Evolutionary conservation across 1,284 basidiomycete species (phyloP).

Genomic region (Lentinula novae-zelandiae): DNA sequence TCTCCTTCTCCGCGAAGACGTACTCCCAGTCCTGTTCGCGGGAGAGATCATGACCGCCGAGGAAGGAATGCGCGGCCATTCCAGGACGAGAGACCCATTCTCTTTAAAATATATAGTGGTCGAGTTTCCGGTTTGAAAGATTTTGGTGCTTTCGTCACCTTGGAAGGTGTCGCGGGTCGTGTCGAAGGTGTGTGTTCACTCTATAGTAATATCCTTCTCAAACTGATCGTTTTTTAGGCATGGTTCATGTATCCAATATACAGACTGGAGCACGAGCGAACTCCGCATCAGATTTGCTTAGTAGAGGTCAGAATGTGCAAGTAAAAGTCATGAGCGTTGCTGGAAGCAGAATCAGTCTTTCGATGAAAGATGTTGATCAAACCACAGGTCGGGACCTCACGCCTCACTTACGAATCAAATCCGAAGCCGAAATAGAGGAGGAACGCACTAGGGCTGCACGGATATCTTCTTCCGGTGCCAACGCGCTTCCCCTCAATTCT

Average conservation of each 20-base stretch:
- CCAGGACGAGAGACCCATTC: constrained; percentile 79
- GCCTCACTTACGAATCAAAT: constrained; percentile 91
- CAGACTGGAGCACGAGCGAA: constrained; percentile 82
- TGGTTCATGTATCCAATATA: constrained; percentile 95
- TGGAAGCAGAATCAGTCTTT: constrained; percentile 77
- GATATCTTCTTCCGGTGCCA: constrained; percentile 59
- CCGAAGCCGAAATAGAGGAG: constrained; percentile 88
- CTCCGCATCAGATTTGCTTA: constrained; percentile 83
- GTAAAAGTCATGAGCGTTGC: constrained; percentile 96
- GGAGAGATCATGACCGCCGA: constrained; percentile 41
- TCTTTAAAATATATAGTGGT: constrained; percentile 95
- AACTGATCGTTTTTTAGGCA: constrained; percentile 48
- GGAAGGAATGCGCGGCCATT: constrained; percentile 33
- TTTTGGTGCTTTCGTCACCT: constrained; percentile 90
- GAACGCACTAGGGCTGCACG: constrained; percentile 61
- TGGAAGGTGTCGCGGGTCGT: constrained; percentile 85
- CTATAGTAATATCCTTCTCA: background rate
- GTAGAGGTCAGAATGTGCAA: constrained; percentile 83
- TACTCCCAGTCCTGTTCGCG: constrained; percentile 53
- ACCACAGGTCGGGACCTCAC: constrained; percentile 84
- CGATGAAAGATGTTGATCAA: constrained; percentile 99
- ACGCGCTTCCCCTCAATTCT: constrained; percentile 60
- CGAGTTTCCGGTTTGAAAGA: constrained; percentile 87
- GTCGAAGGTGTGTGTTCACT: constrained; percentile 67
- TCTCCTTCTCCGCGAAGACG: constrained; percentile 42